Base-by-base conservation (phyloP, 306 rosid genomes). In the Pyrus bretschneideri region DNA sequence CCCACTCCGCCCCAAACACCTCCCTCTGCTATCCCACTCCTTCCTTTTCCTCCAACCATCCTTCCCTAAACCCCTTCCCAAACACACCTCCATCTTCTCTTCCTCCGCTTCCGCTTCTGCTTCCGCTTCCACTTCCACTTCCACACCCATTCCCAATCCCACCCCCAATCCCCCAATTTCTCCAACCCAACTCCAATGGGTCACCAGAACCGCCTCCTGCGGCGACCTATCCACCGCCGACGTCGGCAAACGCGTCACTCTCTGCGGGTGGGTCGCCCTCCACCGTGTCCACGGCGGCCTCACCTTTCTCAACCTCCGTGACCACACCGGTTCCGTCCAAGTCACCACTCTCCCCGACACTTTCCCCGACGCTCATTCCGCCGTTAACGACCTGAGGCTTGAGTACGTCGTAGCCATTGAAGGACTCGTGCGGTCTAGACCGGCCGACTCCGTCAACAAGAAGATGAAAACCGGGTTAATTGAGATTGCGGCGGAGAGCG, bases 201-300 rank as follows among this genome's bases (percentile, higher is more conserved):
- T 92, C 62, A 57, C 83, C 42, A 88, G 96, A 33, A 92, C 88
- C 42, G 82, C 69, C 40, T 75, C 76, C 21, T 95, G 96, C 38
- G 97, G 97, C 29, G 79, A 95, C 0, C 72, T 95, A 77, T 85
- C 88, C 66, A 67, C 27, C 4, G 74, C 77, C 27, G 92, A 92
- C 69, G 91, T 88, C 23, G 96, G 96, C 22, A 83, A 89, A 79
- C 85, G 78, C 74, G 96, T 92, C 61, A 83, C 60, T 31, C 88
- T 95, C 55, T 95, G 97, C 82, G 98, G 98, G 6, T 95, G 97
- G 97, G 97, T 95, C 78, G 97, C 98, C 4, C 90, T 92, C 73
- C 98, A 92, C 76, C 85, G 98, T 58, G 86, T 95, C 79, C 97
- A 95, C 60, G 97, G 92, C 79, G 93, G 96, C 69, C 90, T 90